phyloP scores from a whole-genome alignment of 495 filamentous ascomycete species.

The Emericellopsis terricola region DNA sequence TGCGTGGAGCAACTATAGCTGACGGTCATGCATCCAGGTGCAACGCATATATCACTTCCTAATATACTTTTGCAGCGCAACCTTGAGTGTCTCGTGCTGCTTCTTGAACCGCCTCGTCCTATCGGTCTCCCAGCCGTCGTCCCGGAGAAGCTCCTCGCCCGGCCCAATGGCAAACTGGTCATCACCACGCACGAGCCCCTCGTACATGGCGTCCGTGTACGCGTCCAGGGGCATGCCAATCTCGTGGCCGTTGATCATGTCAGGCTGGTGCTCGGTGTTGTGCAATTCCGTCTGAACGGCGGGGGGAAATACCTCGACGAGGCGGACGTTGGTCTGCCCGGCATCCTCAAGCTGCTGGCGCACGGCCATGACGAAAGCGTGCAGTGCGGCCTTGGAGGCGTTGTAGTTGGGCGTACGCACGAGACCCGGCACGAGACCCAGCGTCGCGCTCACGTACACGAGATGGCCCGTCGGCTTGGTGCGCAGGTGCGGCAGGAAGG shows the following conservation, averaged over 20 bases:
- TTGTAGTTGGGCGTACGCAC: conserved; percentile 33
- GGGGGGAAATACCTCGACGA: conserved; percentile 50
- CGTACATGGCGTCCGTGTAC: conserved; percentile 39
- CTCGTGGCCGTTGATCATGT: conserved; percentile 12
- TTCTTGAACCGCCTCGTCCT: neutral
- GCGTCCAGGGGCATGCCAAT: conserved; percentile 42
- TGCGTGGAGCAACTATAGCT: too few relatives aligned
- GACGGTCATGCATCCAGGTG: too few relatives aligned
- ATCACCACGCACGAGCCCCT: conserved; percentile 32
- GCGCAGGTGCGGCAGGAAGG: conserved; percentile 46
- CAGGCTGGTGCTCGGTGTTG: conserved; percentile 27
- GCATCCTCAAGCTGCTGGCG: conserved; percentile 35
- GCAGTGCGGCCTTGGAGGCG: conserved; percentile 40
- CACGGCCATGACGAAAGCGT: conserved; percentile 35
- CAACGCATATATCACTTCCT: too few relatives aligned
- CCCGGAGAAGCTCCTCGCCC: neutral
- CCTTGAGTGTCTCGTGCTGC: neutral
- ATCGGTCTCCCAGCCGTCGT: neutral
- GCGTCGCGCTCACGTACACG: conserved; percentile 32
- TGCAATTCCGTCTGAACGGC: conserved; percentile 49
- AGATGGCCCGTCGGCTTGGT: conserved; percentile 11
- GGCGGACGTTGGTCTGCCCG: conserved; percentile 18
- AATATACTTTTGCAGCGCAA: too few relatives aligned
- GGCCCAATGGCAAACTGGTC: conserved; percentile 17
- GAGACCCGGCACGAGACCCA: conserved; percentile 32